Percentiles rank a stretch among this genome's conserved stretches.
Evolutionary conservation across 2,329 filamentous ascomycete species (phyloP).

Genomic region (Beauveria sp.): DNA sequence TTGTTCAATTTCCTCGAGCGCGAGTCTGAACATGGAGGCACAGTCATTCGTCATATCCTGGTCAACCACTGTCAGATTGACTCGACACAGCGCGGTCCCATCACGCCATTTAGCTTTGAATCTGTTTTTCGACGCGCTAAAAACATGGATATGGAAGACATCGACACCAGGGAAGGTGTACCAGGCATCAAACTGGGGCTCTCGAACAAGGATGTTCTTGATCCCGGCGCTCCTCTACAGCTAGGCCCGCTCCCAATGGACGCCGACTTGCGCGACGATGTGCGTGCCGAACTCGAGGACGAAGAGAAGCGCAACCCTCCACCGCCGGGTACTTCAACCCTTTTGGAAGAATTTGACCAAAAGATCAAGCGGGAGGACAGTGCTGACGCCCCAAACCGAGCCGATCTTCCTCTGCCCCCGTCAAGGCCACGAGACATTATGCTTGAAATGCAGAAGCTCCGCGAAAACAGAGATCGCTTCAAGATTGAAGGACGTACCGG

Average conservation of each 20-base stretch:
- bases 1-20: constrained; percentile 83
- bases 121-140: constrained; percentile 50
- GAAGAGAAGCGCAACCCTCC: constrained; percentile 75
- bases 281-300: constrained; percentile 79
- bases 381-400: constrained; percentile 69
- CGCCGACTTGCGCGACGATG: constrained; percentile 70
- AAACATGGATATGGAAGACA: constrained; percentile 55
- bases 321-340: constrained; percentile 57
- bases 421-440: constrained; percentile 84
- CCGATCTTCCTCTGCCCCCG: constrained; percentile 77
- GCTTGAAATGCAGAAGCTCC: constrained; percentile 89
- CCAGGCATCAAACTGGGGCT: constrained; percentile 55
- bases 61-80: constrained; percentile 51
- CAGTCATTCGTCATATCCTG: constrained; percentile 68
- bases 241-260: constrained; percentile 83
- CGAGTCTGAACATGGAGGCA: constrained; percentile 74
- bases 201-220: constrained; percentile 52
- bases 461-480: constrained; percentile 87
- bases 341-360: constrained; percentile 82
- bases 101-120: constrained; percentile 57
- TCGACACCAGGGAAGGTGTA: constrained; percentile 58
- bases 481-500: constrained; percentile 78
- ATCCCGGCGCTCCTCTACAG: constrained; percentile 53
- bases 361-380: constrained; percentile 86
- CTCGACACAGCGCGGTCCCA: constrained; percentile 51